Percentiles rank a stretch among this genome's conserved stretches.
Evolutionary conservation across 2,329 filamentous ascomycete species (phyloP).

Genomic region (Epicoccum sorghinum): DNA sequence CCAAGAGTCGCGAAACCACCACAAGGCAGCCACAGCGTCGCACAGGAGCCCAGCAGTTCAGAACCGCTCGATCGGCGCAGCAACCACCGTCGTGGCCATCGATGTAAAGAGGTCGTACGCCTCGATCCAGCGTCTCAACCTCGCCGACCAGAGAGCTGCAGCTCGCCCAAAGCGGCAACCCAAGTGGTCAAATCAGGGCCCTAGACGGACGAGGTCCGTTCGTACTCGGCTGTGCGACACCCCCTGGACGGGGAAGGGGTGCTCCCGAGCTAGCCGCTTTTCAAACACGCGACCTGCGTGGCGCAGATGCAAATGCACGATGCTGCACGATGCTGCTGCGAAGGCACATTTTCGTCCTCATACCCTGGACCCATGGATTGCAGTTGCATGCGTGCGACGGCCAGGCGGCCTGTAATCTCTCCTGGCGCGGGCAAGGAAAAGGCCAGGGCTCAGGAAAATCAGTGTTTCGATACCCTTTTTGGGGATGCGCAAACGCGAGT

Average conservation of each 20-base stretch:
- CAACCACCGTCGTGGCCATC: neutral
- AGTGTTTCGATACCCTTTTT: too few relatives aligned
- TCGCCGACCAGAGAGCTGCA: slow-evolving; percentile 15
- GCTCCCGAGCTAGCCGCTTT: too few relatives aligned
- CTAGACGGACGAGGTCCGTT: neutral
- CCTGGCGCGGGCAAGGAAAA: slow-evolving; percentile 1
- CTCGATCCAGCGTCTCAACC: slow-evolving; percentile 10
- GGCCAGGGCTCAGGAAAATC: too few relatives aligned
- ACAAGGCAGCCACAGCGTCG: neutral
- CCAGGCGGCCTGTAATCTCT: slow-evolving; percentile 16
- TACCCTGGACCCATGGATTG: slow-evolving; percentile 11
- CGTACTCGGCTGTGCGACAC: slow-evolving; percentile 1
- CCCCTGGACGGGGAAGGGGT: too few relatives aligned
- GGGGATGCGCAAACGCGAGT: too few relatives aligned
- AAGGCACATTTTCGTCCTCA: neutral
- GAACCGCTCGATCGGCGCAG: slow-evolving; percentile 2
- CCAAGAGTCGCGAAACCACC: neutral
- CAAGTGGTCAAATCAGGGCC: slow-evolving; percentile 11
- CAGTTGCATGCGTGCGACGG: slow-evolving; percentile 5
- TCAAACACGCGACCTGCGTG: neutral
- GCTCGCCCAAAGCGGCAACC: slow-evolving; percentile 4
- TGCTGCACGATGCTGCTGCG: slow-evolving; percentile 16
- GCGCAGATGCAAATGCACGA: slow-evolving; percentile 9
- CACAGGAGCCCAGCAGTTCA: neutral
- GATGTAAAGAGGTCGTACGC: neutral